Base-by-base conservation (phyloP, 2,329 filamentous ascomycete genomes). In the Monosporascus sp. region DNA sequence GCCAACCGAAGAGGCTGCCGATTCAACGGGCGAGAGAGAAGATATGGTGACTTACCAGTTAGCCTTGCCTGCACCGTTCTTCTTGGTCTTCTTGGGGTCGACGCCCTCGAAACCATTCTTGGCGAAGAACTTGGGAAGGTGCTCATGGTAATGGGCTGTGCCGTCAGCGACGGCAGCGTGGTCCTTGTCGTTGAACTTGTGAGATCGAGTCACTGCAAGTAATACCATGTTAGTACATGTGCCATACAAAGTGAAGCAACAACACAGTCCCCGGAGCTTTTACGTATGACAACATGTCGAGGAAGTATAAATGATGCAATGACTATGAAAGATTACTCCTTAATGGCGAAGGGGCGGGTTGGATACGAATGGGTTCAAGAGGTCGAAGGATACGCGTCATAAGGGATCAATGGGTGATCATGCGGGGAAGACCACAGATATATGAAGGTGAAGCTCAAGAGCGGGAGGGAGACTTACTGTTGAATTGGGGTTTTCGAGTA, bases 21-120 rank as follows among this genome's bases (percentile, higher is more conserved):
- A 26, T 43, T 52, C n/a, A 46, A 50, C 22, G 27, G 20, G 16
- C 14, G 24, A 17, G 14, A 40, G 24, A 16, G 37, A 37, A 14
- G 19, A 20, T 27, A 31, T 56, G 24, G 53, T 27, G 37, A 67
- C 87, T 73, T 83, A 96, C 93, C 93, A 99, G 74, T 97, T 97
- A 69, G 88, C 91, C 74, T 90, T 92, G 63, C 93, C 93, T 62
- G 83, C 88, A 59, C 93, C 93, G 67, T 96, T 90, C 80, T 99
- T 99, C 86, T 99, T 99, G 69, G 88, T 87, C 80, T 95, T 94
- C 73, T 90, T 91, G 57, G 94, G 93, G 68, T 96, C 90, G 63
- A 81, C 79, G 68, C 91, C 91, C 65, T 84, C 78, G 69, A 88
- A 87, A 61, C 93, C 93, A 56, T 84, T 76, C 78, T 97, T 97